Percentiles rank a stretch among this genome's conserved stretches.
Evolutionary conservation across 2,329 filamentous ascomycete species (phyloP).

Genomic region (Talaromyces sp.): DNA sequence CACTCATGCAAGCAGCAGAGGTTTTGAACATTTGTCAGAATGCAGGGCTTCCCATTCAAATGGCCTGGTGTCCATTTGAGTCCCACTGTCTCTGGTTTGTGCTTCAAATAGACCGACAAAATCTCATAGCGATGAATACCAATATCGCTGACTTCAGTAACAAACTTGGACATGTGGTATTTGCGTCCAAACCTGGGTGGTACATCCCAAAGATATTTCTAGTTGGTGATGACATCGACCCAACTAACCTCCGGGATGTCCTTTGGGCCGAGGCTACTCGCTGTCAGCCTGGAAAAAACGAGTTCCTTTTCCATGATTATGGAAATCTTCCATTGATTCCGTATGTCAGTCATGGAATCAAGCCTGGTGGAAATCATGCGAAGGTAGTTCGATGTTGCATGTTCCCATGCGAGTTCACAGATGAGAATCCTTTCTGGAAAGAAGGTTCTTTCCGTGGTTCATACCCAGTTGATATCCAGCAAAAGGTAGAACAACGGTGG

Average conservation of each 20-base stretch:
- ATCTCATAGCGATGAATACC: constrained; percentile 14
- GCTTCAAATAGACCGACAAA: constrained; percentile 18
- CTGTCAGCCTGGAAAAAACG: constrained; percentile 16
- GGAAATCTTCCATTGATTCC: constrained; percentile 16
- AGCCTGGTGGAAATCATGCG: constrained; percentile 3
- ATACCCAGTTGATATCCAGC: constrained; percentile 9
- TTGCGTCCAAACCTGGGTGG: constrained; percentile 25
- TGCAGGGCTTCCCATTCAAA: constrained; percentile 18
- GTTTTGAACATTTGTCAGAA: constrained; percentile 20
- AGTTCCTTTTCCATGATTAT: constrained; percentile 16
- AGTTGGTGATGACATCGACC: constrained; percentile 24
- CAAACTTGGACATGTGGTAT: constrained; percentile 20
- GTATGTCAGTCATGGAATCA: constrained; percentile 12
- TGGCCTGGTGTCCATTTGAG: constrained; percentile 24
- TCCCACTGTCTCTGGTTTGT: constrained; percentile 21
- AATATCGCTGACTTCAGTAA: constrained; percentile 17
- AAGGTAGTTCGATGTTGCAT: constrained; percentile 16
- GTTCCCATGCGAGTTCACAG: constrained; percentile 13
- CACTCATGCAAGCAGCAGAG: constrained; percentile 18
- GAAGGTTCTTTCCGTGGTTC: constrained; percentile 12
- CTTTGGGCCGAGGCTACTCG: constrained; percentile 24
- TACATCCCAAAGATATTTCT: constrained; percentile 24
- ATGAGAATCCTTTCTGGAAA: constrained; percentile 9
- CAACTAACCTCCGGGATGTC: constrained; percentile 18
- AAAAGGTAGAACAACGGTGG: constrained; percentile 13